phyloP scores from a whole-genome alignment of 192 early-diverging fungal species.

The Podila minutissima region DNA sequence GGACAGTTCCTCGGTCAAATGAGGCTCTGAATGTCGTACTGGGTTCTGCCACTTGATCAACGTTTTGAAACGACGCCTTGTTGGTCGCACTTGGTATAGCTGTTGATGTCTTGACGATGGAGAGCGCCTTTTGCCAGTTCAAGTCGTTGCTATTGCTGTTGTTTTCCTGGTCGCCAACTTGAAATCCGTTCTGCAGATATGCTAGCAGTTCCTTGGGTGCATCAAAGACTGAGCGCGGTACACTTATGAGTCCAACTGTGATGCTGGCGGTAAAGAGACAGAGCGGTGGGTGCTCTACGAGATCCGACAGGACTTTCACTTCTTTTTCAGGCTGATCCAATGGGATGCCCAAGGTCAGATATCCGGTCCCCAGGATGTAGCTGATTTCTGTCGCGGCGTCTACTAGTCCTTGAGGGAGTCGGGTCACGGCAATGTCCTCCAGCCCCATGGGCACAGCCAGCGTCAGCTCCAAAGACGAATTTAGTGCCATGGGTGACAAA shows the following conservation, averaged over 20 bases:
- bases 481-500: neutral
- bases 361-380: conserved; percentile 29
- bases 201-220: neutral
- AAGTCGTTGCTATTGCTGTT: neutral
- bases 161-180: neutral
- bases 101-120: conserved; percentile 11
- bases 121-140: conserved; percentile 17
- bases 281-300: conserved; percentile 28
- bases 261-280: conserved; percentile 36
- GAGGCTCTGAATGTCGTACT: conserved; percentile 20
- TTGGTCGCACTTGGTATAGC: neutral
- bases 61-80: neutral
- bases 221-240: conserved; percentile 12
- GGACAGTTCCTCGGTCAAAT: conserved; percentile 37
- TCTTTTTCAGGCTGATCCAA: neutral
- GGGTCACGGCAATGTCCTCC: conserved; percentile 26
- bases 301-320: conserved; percentile 3
- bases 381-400: conserved; percentile 14
- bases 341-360: neutral
- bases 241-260: conserved; percentile 11
- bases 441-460: conserved; percentile 36
- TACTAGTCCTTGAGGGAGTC: conserved; percentile 5
- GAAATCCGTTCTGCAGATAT: conserved; percentile 3
- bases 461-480: conserved; percentile 11
- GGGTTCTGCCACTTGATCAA: neutral